Evolutionary conservation across 305 asterid species (phyloP).

Genomic region (Salvia sclarea): DNA sequence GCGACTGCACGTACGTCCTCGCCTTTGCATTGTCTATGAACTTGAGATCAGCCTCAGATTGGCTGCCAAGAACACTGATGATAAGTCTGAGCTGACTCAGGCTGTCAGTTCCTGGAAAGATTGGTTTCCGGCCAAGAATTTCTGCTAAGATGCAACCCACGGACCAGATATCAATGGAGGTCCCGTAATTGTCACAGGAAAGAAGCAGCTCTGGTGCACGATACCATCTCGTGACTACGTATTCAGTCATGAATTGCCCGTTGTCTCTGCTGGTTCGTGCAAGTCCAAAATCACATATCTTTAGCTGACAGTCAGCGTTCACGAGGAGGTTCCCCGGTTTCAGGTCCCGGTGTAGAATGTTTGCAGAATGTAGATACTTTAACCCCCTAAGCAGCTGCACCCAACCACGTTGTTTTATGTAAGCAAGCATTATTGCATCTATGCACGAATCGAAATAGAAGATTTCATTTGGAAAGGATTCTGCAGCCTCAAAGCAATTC

Average conservation of each 20-base stretch:
- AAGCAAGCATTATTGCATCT: background rate
- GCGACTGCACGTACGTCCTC: conserved; percentile 34
- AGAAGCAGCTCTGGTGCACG: conserved; percentile 67
- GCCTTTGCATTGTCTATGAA: conserved; percentile 49
- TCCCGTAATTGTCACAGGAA: conserved; percentile 49
- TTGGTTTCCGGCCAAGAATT: conserved; percentile 54
- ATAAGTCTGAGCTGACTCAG: conserved; percentile 51
- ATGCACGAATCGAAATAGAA: background rate
- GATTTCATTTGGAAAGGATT: background rate
- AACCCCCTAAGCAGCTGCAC: conserved; percentile 55
- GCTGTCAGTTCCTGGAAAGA: conserved; percentile 52
- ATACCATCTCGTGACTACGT: conserved; percentile 61
- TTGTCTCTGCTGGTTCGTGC: conserved; percentile 52
- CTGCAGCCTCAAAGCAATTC: background rate
- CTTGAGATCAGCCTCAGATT: conserved; percentile 42
- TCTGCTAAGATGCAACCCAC: conserved; percentile 63
- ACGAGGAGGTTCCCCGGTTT: conserved; percentile 59
- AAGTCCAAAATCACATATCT: conserved; percentile 57
- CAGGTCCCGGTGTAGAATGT: conserved; percentile 57
- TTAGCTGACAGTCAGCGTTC: conserved; percentile 50
- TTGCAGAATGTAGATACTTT: conserved; percentile 57
- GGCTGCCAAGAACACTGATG: conserved; percentile 47
- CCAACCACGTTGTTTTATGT: background rate
- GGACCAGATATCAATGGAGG: conserved; percentile 59
- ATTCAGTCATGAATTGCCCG: conserved; percentile 55